Base-by-base conservation (phyloP, 2,329 filamentous ascomycete species). In the Colletotrichum caudatum region DNA sequence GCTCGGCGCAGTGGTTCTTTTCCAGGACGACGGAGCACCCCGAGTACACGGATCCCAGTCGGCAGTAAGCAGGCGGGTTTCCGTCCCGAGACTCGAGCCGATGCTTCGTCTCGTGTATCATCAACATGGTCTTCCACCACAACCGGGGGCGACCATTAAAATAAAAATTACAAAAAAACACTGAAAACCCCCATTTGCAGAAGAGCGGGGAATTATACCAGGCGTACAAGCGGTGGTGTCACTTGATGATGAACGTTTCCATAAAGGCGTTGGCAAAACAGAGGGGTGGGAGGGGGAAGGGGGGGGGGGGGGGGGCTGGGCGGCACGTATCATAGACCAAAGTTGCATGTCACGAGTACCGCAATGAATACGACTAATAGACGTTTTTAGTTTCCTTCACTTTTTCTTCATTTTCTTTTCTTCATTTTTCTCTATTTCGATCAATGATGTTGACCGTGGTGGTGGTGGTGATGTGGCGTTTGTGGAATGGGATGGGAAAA, bases 1-100 rank as follows among this genome's bases (percentile, higher is more conserved):
- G 64, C 39, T 69, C 69, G 29, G 59, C 59, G 39, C 69, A 64
- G 65, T 71, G 69, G 69, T 46, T 71, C 1, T 71, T 65, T 20
- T 64, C 51, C 14, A 64, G 39, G 29, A 71, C 69, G 69, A 51
- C 59, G 29, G 65, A 64, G 33, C 69, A 71, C 20, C 65, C 65
- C 6, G 69, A 53, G 14, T 48, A 69, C 7, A 59, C 69, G 11
- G 59, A 58, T 18, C 23, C 23, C 35, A 44, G 37, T 2, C 35
- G 18, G 23, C 50, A 63, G 60, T 4, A 53, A 53, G 39, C 37
- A 37, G 11, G 37, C 37, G 9, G 37, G 12, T 12, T 37, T 37
- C 35, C 37, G 12, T 12, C 12, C 35, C 37, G 37, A 39, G 35
- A 37, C 35, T 2, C 37, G 37, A 41, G 14, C 39, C 39, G 39